Evolutionary conservation across 352 stramenopile species (phyloP).

Genomic region (Globisporangium alternatum): DNA sequence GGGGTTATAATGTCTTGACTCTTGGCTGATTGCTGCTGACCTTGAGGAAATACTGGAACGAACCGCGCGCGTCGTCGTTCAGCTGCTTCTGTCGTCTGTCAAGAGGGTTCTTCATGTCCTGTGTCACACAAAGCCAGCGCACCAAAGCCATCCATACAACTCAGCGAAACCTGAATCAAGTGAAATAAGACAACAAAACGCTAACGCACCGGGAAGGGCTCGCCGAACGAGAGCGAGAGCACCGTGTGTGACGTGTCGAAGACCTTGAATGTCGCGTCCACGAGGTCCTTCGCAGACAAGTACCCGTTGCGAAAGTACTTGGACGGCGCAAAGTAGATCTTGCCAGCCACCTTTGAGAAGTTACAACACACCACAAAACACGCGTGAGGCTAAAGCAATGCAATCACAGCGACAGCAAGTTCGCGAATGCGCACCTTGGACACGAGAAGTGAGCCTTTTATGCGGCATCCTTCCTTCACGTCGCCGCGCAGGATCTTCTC

Average conservation of each 20-base stretch:
- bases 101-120: constrained; percentile 86
- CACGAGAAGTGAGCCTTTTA: constrained; percentile 68
- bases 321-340: constrained; percentile 79
- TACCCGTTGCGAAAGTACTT: constrained; percentile 84
- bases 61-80: constrained; percentile 43
- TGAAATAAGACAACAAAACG: neutral
- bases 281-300: constrained; percentile 52
- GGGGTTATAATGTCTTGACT: neutral
- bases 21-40: constrained; percentile 18
- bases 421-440: constrained; percentile 47
- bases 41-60: constrained; percentile 87
- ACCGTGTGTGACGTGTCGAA: constrained; percentile 79
- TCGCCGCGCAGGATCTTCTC: constrained; percentile 74
- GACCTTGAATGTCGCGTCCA: constrained; percentile 68
- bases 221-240: constrained; percentile 64
- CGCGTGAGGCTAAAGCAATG: neutral
- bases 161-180: neutral
- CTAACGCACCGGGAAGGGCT: constrained; percentile 61
- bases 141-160: neutral
- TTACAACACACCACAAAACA: constrained; percentile 1
- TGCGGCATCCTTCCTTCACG: constrained; percentile 74
- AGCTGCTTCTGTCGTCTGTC: constrained; percentile 67
- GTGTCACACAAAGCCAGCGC: neutral
- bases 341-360: constrained; percentile 52
- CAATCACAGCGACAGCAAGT: neutral